phyloP scores from a whole-genome alignment of 805 yeast genomes.

The Ogataea populi-albae region DNA sequence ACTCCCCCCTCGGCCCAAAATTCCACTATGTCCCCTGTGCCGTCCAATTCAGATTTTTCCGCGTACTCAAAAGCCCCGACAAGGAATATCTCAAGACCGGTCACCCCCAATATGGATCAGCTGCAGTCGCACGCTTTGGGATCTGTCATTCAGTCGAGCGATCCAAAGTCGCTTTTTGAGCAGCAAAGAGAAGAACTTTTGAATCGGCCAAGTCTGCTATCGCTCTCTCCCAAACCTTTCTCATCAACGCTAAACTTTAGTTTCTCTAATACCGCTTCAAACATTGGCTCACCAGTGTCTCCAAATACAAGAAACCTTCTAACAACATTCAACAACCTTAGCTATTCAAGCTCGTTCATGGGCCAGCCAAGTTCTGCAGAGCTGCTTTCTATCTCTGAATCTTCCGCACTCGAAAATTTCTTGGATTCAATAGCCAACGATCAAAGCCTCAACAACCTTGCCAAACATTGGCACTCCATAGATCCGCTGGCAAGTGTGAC shows the following conservation, averaged over 20 bases:
- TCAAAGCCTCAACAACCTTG: conserved; percentile 24
- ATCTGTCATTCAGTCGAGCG: no score
- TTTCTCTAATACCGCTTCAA: neutral
- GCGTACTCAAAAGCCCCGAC: conserved; percentile 11
- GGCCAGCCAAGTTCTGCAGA: conserved; percentile 21
- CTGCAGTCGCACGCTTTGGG: conserved; percentile 1
- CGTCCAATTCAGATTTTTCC: neutral
- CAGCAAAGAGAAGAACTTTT: conserved; percentile 20
- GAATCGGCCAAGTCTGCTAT: conserved; percentile 11
- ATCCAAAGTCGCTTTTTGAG: conserved; percentile 10
- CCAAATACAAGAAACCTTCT: conserved; percentile 32
- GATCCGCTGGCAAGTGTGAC: conserved; percentile 24
- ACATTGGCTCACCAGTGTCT: conserved; percentile 25
- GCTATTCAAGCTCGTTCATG: conserved; percentile 16
- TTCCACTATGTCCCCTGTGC: conserved; percentile 14
- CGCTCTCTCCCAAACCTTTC: conserved; percentile 10
- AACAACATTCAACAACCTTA: conserved; percentile 28
- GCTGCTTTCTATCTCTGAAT: conserved; percentile 33
- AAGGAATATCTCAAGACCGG: conserved; percentile 11
- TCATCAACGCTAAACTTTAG: conserved; percentile 3
- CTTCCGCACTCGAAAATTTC: conserved; percentile 34
- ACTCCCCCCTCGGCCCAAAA: conserved; percentile 6
- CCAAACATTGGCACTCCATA: conserved; percentile 33
- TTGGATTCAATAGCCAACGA: conserved; percentile 37
- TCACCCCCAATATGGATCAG: conserved; percentile 9